Evolutionary conservation across 2,329 filamentous ascomycete genomes (phyloP).

Genomic region (Teratosphaeria destructans): DNA sequence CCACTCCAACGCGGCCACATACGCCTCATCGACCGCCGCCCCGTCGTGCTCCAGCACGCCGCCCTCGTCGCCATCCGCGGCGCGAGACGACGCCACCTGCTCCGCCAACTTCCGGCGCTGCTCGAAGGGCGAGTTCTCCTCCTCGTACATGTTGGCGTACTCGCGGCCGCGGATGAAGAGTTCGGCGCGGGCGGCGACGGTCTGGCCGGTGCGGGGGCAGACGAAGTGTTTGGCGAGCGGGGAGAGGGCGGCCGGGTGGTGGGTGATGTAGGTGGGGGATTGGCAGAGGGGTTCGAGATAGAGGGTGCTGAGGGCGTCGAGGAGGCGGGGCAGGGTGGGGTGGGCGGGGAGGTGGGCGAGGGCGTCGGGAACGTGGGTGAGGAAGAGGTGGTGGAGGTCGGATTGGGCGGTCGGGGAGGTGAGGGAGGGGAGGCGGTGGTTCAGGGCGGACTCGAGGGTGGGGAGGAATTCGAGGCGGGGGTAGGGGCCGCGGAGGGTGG

Average conservation of each 20-base stretch:
- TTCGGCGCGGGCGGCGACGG: constrained; percentile 26
- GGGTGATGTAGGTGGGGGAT: constrained; percentile 59
- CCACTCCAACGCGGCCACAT: constrained; percentile 73
- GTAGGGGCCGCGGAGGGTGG: constrained; percentile 30
- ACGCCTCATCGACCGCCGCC: constrained; percentile 61
- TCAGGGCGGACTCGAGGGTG: constrained; percentile 57
- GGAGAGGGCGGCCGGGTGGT: constrained; percentile 84
- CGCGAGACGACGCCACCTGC: constrained; percentile 31
- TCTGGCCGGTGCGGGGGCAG: constrained; percentile 55
- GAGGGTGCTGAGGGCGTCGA: constrained; percentile 66
- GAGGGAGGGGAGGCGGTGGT: constrained; percentile 45
- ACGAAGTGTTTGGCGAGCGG: constrained; percentile 80
- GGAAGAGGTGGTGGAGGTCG: constrained; percentile 48
- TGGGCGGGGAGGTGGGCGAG: constrained; percentile 40
- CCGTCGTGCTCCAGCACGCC: constrained; percentile 29
- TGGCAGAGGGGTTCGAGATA: constrained; percentile 72
- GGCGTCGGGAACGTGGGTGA: constrained; percentile 16
- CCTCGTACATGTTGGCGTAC: constrained; percentile 93
- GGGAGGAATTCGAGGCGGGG: constrained; percentile 72
- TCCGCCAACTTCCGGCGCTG: constrained; percentile 73
- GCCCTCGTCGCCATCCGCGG: constrained; percentile 34
- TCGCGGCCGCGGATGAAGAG: constrained; percentile 53
- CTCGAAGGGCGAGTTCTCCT: constrained; percentile 85
- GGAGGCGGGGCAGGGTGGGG: constrained; percentile 55
- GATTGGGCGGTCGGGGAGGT: constrained; percentile 42